phyloP scores from a whole-genome alignment of 2,329 filamentous ascomycete species.

The Aspergillus piperis region DNA sequence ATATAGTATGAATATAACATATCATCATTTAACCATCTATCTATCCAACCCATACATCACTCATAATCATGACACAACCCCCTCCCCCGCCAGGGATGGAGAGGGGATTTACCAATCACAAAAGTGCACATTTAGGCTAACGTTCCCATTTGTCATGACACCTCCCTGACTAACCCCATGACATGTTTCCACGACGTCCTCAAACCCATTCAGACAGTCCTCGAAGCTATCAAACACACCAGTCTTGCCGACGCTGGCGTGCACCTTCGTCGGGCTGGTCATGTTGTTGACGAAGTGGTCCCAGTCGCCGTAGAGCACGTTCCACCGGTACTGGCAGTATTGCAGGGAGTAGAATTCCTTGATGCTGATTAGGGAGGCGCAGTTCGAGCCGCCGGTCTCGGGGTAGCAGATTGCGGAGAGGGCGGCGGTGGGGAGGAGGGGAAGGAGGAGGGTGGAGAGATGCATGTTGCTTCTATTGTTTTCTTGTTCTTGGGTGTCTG shows the following conservation, averaged over 20 bases:
- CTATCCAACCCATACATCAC: too few species aligned
- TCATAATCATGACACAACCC: not conserved
- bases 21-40: not conserved
- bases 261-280: not conserved
- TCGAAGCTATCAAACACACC: not conserved
- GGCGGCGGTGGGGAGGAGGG: not conserved
- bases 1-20: not conserved
- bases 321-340: constrained; percentile 6
- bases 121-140: not conserved
- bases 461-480: not conserved
- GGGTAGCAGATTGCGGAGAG: not conserved
- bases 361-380: not conserved
- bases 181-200: constrained; percentile 1
- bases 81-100: not conserved
- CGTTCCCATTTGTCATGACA: not conserved
- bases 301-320: constrained; percentile 6
- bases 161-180: not conserved
- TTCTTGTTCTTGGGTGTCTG: not conserved
- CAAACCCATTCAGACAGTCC: constrained; percentile 4
- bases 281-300: not conserved
- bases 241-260: not conserved
- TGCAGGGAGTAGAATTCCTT: constrained; percentile 2
- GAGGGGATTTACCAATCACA: not conserved
- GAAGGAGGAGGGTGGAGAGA: not conserved
- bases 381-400: not conserved